Percentiles rank a stretch among this genome's conserved stretches.
phyloP scores from a whole-genome alignment of 441 rosid genomes.

The Arabidopsis hybrid region DNA sequence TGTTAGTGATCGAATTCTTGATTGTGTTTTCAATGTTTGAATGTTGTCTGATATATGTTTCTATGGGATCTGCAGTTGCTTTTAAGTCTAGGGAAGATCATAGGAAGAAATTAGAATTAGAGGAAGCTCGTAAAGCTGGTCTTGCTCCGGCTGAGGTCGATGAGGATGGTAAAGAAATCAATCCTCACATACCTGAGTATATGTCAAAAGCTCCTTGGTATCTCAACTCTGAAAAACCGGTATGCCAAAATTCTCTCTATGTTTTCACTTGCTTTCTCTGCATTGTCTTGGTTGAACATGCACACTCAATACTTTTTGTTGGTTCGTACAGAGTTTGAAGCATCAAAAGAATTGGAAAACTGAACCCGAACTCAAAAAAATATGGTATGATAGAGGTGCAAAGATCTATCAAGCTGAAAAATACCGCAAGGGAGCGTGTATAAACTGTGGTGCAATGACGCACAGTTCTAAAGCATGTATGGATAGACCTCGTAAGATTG shows the following conservation, averaged over 20 bases:
- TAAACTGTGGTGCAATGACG: constrained; percentile 77
- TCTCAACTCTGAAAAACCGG: constrained; percentile 74
- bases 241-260: constrained; percentile 34
- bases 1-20: too few relatives aligned
- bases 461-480: constrained; percentile 62
- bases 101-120: too few relatives aligned
- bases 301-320: neutral
- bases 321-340: too few relatives aligned
- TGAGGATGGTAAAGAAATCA: constrained; percentile 84
- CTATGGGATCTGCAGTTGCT: too few relatives aligned
- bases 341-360: too few relatives aligned
- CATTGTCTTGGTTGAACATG: neutral
- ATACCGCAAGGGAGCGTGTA: too few relatives aligned
- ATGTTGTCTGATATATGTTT: too few relatives aligned
- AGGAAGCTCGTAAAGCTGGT: too few relatives aligned
- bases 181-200: constrained; percentile 86
- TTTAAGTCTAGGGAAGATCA: too few relatives aligned
- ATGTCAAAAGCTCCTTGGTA: constrained; percentile 93
- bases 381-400: too few relatives aligned
- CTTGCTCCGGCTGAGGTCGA: constrained; percentile 69
- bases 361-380: too few relatives aligned
- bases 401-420: constrained; percentile 31
- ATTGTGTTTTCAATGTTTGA: too few relatives aligned
- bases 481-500: constrained; percentile 74
- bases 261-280: neutral